Conservation (phyloP, 2,329 filamentous ascomycete genomes). For the Nemania sp. region DNA sequence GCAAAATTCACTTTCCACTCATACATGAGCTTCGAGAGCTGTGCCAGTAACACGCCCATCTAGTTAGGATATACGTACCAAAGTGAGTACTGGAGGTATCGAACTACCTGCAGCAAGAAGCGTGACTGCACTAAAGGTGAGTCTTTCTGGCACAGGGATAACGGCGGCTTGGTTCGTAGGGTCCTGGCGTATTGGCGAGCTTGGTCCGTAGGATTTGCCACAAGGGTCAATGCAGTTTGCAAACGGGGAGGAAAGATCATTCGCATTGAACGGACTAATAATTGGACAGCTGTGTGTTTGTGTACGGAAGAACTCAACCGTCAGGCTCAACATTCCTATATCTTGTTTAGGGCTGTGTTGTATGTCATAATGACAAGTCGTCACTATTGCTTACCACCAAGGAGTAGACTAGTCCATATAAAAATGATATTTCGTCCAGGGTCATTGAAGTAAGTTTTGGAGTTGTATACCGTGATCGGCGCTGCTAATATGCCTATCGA, state of each 20-base stretch:
- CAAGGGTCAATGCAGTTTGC: slow-evolving; percentile 63
- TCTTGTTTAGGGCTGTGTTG: slow-evolving; percentile 2
- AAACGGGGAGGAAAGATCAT: slow-evolving; percentile 58
- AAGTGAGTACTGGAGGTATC: slow-evolving; percentile 71
- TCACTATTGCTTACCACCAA: slow-evolving; percentile 62
- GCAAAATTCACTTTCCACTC: not conserved
- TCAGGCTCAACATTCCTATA: slow-evolving; percentile 68
- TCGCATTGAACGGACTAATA: slow-evolving; percentile 49
- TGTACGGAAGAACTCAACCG: slow-evolving; percentile 73
- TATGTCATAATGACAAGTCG: not conserved
- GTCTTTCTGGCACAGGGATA: slow-evolving; percentile 65
- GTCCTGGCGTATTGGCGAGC: slow-evolving; percentile 66
- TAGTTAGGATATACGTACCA: slow-evolving; percentile 53
- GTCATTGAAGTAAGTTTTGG: slow-evolving; percentile 72
- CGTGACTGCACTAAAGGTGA: slow-evolving; percentile 70
- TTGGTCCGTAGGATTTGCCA: slow-evolving; percentile 57
- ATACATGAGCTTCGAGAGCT: not conserved
- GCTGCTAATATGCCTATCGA: slow-evolving; percentile 74
- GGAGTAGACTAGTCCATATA: slow-evolving; percentile 71
- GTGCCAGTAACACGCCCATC: no score
- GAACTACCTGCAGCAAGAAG: slow-evolving; percentile 73
- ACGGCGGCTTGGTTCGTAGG: slow-evolving; percentile 72
- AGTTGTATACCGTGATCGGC: slow-evolving; percentile 71
- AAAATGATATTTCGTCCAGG: slow-evolving; percentile 75
- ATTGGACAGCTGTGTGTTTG: slow-evolving; percentile 57